Conservation (phyloP, 2,329 filamentous ascomycete species). For the Lecanosticta acicola region DNA sequence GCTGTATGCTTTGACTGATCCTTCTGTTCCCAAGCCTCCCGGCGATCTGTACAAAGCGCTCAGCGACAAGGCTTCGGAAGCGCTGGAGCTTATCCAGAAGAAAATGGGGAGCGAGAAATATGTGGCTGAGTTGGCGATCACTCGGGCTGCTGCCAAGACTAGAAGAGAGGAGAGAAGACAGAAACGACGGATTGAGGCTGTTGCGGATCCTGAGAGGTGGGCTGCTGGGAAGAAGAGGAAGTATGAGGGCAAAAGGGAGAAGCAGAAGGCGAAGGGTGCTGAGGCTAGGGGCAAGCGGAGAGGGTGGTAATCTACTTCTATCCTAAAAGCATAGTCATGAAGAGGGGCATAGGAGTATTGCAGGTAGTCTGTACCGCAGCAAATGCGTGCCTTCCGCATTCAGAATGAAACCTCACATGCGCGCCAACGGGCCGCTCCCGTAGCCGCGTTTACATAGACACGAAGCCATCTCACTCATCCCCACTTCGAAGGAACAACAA, state of each 20-base stretch:
- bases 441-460: no score
- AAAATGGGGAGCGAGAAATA: conserved; percentile 77
- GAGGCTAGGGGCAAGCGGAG: conserved; percentile 68
- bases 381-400: no score
- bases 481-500: no score
- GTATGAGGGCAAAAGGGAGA: conserved; percentile 76
- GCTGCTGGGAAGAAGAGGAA: conserved; percentile 76
- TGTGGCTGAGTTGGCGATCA: conserved; percentile 64
- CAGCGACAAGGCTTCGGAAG: conserved; percentile 64
- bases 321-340: no score
- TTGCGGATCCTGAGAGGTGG: conserved; percentile 72
- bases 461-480: no score
- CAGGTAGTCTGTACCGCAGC: background rate
- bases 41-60: conserved; percentile 62
- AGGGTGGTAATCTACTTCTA: conserved; percentile 58
- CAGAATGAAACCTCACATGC: no score
- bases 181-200: conserved; percentile 86
- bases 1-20: conserved; percentile 78
- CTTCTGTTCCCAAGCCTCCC: conserved; percentile 54
- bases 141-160: conserved; percentile 65
- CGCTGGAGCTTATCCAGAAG: conserved; percentile 77
- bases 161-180: conserved; percentile 67
- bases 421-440: no score
- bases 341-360: no score
- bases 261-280: conserved; percentile 69